These are phyloP conservation scores for Talaromyces amestolkiae DNA, from an alignment of 2,329 filamentous ascomycete species.

Conservation along the genomic window DNA sequence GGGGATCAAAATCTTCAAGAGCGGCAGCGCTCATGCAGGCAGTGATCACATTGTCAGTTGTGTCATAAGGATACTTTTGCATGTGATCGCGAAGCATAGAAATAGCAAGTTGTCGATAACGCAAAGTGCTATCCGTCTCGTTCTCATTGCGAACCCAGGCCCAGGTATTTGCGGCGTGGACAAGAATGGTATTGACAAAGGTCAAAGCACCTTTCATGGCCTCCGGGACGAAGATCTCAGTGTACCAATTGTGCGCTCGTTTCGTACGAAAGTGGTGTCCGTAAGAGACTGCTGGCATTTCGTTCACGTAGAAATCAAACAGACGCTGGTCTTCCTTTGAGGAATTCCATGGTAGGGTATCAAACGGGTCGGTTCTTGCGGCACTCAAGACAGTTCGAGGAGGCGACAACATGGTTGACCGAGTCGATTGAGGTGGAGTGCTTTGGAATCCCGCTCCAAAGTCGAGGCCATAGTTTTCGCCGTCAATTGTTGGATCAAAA, in stretches of 20 bases:
- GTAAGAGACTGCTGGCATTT: constrained; percentile 42
- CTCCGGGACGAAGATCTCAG: constrained; percentile 39
- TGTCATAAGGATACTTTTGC: constrained; percentile 31
- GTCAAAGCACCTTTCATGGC: constrained; percentile 40
- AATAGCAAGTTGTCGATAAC: constrained; percentile 34
- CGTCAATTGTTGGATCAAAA: not conserved
- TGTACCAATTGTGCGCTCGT: constrained; percentile 41
- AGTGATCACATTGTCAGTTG: constrained; percentile 39
- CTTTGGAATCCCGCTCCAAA: constrained; percentile 9
- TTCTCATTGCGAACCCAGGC: constrained; percentile 37
- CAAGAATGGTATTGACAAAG: constrained; percentile 41
- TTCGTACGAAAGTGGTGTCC: constrained; percentile 34
- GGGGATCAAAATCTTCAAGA: constrained; percentile 41
- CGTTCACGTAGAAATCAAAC: constrained; percentile 43
- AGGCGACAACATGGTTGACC: constrained; percentile 21
- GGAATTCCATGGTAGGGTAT: constrained; percentile 34
- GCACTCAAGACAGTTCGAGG: constrained; percentile 34
- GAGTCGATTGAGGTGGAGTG: constrained; percentile 20
- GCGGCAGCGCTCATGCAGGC: constrained; percentile 41
- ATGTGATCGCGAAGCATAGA: constrained; percentile 37
- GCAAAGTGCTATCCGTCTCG: constrained; percentile 31
- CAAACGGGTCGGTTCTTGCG: constrained; percentile 39
- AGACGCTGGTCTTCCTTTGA: constrained; percentile 32
- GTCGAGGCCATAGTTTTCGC: constrained; percentile 2
- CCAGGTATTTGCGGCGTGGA: constrained; percentile 40